These are phyloP conservation scores for Trametes pubescens DNA, from an alignment of 1,284 basidiomycete species.

Conservation along the genomic window DNA sequence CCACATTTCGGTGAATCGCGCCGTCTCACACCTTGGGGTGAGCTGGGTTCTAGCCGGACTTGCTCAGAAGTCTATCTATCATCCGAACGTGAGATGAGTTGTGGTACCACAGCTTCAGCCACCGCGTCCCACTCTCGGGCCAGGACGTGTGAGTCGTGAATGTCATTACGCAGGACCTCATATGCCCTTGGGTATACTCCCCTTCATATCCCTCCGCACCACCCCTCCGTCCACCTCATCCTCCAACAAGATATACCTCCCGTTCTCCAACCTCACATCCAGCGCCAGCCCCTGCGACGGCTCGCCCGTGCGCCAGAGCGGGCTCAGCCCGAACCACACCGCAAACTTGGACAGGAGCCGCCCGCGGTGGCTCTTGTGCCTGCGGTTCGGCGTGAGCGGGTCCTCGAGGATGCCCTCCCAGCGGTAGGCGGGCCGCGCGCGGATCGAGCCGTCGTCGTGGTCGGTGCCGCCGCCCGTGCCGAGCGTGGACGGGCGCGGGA, in stretches of 20 bases:
- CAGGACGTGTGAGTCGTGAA: not conserved
- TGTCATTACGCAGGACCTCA: slow-evolving; percentile 10
- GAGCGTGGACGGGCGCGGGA: slow-evolving; percentile 57
- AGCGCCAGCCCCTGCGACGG: slow-evolving; percentile 63
- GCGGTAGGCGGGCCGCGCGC: slow-evolving; percentile 65
- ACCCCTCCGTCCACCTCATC: slow-evolving; percentile 7
- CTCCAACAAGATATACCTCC: slow-evolving; percentile 60
- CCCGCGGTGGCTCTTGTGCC: slow-evolving; percentile 46
- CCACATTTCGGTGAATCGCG: too few species aligned
- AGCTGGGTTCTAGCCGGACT: too few species aligned
- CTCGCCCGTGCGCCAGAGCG: slow-evolving; percentile 61
- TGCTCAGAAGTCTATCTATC: too few species aligned
- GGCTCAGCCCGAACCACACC: slow-evolving; percentile 73
- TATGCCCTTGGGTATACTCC: slow-evolving; percentile 14
- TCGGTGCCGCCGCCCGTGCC: slow-evolving; percentile 80
- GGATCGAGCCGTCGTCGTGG: slow-evolving; percentile 69
- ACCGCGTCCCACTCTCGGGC: too few species aligned
- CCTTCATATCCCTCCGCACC: not conserved
- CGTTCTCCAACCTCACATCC: slow-evolving; percentile 63
- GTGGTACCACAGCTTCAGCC: too few species aligned
- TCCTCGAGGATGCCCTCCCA: slow-evolving; percentile 80
- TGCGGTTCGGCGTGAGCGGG: slow-evolving; percentile 46
- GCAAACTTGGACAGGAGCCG: slow-evolving; percentile 61
- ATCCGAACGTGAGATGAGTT: too few species aligned
- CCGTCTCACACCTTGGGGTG: too few species aligned